Evolutionary conservation across 805 yeast species (phyloP).

Genomic region (Metschnikowia borealis): DNA sequence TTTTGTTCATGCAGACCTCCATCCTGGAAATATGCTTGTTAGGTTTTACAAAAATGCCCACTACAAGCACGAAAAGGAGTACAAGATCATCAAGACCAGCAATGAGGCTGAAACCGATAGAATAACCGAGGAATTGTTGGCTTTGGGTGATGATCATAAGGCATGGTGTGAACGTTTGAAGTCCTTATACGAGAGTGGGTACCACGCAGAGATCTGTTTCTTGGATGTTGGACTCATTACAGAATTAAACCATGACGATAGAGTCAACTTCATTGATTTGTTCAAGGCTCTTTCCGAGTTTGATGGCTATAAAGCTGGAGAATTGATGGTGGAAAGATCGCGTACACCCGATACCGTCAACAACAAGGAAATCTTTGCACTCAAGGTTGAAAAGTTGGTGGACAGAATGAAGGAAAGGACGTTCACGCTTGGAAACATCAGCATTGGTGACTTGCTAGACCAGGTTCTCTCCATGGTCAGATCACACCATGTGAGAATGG

Average conservation of each 20-base stretch:
- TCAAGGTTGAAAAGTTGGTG: slow-evolving; percentile 82
- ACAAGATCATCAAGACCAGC: slow-evolving; percentile 38
- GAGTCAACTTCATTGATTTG: slow-evolving; percentile 82
- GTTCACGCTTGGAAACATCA: slow-evolving; percentile 85
- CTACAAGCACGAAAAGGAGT: slow-evolving; percentile 40
- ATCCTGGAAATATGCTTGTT: slow-evolving; percentile 91
- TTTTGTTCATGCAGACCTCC: slow-evolving; percentile 94
- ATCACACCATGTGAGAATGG: slow-evolving; percentile 93
- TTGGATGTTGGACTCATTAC: slow-evolving; percentile 94
- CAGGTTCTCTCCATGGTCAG: slow-evolving; percentile 89
- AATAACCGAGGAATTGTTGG: slow-evolving; percentile 39
- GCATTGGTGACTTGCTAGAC: slow-evolving; percentile 86
- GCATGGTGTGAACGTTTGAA: slow-evolving; percentile 48
- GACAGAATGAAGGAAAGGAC: slow-evolving; percentile 79
- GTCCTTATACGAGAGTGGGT: slow-evolving; percentile 50
- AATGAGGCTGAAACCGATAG: slow-evolving; percentile 45
- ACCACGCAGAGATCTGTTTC: slow-evolving; percentile 81
- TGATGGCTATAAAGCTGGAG: slow-evolving; percentile 94
- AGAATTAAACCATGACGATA: slow-evolving; percentile 70
- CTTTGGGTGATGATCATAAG: slow-evolving; percentile 29
- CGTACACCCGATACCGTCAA: slow-evolving; percentile 91
- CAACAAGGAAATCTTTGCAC: slow-evolving; percentile 78
- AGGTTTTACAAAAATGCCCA: slow-evolving; percentile 54
- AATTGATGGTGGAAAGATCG: slow-evolving; percentile 90
- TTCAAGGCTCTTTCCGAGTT: slow-evolving; percentile 86